A percentile compares a stretch with the other conserved stretches of the same genome.
Conservation (phyloP, 164 flowering plant species). For the Nelumbo lutea region DNA sequence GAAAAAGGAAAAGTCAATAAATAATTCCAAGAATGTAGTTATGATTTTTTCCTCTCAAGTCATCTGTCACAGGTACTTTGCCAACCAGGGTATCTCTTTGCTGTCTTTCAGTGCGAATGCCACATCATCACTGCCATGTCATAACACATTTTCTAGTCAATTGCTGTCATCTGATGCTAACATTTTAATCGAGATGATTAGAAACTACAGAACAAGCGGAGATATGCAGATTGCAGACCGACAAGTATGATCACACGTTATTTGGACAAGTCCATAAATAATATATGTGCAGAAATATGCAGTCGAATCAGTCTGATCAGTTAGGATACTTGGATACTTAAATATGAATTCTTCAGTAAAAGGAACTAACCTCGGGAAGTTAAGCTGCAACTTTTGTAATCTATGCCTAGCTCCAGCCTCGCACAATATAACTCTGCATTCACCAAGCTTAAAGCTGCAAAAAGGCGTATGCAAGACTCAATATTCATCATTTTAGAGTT, state of each 20-base stretch:
- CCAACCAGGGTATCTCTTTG: conserved; percentile 80
- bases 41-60: not conserved
- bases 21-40: not conserved
- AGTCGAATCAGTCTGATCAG: no score
- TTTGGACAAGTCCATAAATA: no score
- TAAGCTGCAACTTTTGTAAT: conserved; percentile 88
- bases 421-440: conserved; percentile 73
- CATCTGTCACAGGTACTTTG: conserved; percentile 54
- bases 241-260: not conserved
- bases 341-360: not conserved
- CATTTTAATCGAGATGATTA: not conserved
- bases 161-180: conserved; percentile 2
- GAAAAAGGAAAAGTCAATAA: not conserved
- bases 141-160: not conserved
- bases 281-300: no score
- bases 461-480: not conserved
- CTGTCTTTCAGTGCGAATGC: conserved; percentile 84
- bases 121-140: conserved; percentile 79
- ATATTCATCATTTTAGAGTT: not conserved
- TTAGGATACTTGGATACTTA: not conserved
- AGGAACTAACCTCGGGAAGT: conserved; percentile 75
- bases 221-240: not conserved
- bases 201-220: not conserved
- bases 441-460: conserved; percentile 89
- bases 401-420: conserved; percentile 80